Base-by-base conservation (phyloP, 768 basidiomycete species). In the Boletales sp. region DNA sequence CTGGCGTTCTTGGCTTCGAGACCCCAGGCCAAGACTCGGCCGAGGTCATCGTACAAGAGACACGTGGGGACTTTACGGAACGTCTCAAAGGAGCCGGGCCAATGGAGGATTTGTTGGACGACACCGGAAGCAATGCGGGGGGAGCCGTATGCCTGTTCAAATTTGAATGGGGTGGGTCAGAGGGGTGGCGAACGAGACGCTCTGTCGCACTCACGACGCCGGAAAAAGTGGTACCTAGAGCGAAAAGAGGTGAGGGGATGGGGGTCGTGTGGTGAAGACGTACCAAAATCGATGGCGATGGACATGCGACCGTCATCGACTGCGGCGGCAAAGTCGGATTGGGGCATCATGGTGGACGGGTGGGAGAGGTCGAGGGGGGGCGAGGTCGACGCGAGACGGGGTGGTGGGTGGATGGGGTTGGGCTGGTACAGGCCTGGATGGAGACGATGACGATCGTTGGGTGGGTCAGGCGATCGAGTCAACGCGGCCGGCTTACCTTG, bases 51-150 rank as follows among this genome's bases (percentile, higher is more conserved):
- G 55, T 93, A 94, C 14, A 93, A 66, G 33, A 94, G 73, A 67
- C 91, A 93, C 1, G 92, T 93, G 2, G 91, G 87, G 36, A 79
- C 84, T 72, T 94, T 93, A 61, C 90, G 76, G 73, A 89, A 93
- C 1, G 86, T 90, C 68, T 93, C 91, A 55, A 83, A 79, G 3
- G 86, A 86, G 7, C 88, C 89, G 0, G 88, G 90, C 91, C 91
- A 94, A 51, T 80, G 79, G 15, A 94, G 68, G 48, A 94, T 90
- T 62, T 93, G 90, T 56, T 91, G 91, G 5, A 92, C 78, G 55
- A 77, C 76, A 14, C 92, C 92, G 0, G 78, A 79, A 10, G 86
- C 81, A 50, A 92, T 87, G 55, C 91, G 83, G 11, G 90, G 86
- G 8, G 90, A 92, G 8, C 87, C 90, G 60, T 89, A 94, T 1